Evolutionary conservation across 768 basidiomycete genomes (phyloP).

Genomic region (Suillus sp.): DNA sequence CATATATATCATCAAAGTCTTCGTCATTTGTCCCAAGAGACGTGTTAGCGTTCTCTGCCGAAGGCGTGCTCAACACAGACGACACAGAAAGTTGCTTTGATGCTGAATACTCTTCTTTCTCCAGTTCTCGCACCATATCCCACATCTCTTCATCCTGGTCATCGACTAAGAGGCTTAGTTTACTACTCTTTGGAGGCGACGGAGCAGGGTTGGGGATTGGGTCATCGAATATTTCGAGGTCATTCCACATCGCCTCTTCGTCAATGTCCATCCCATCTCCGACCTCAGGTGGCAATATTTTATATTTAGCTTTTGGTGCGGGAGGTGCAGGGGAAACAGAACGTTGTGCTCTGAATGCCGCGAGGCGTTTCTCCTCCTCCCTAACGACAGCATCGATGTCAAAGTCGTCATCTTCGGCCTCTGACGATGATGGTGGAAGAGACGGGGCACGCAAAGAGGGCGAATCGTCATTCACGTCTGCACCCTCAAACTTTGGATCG

Average conservation of each 20-base stretch:
- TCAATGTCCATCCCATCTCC: conserved; percentile 33
- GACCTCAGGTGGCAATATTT: conserved; percentile 10
- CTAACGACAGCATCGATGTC: conserved; percentile 55
- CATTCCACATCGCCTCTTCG: conserved; percentile 43
- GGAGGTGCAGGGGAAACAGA: conserved; percentile 13
- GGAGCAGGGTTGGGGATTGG: conserved; percentile 9
- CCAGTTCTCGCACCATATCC: conserved; percentile 63
- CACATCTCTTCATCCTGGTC: conserved; percentile 72
- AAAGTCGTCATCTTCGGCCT: conserved; percentile 46
- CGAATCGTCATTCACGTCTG: conserved; percentile 30
- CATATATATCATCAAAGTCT: conserved; percentile 70
- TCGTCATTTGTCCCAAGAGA: conserved; percentile 44
- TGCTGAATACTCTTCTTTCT: conserved; percentile 28
- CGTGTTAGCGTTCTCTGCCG: conserved; percentile 15
- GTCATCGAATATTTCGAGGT: conserved; percentile 23
- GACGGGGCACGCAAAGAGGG: conserved; percentile 43
- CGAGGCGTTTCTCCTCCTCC: conserved; percentile 43
- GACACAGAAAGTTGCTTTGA: conserved; percentile 28
- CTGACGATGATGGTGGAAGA: conserved; percentile 43
- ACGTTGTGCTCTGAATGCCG: conserved; percentile 23
- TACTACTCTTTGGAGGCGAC: conserved; percentile 8
- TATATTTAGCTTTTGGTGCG: conserved; percentile 14
- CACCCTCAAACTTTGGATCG: conserved; percentile 28
- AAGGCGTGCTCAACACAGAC: conserved; percentile 21
- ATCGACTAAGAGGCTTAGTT: conserved; percentile 6